These are phyloP conservation scores for Yamadazyma blattariae DNA, from an alignment of 1,139 yeast species.

Conservation along the genomic window DNA sequence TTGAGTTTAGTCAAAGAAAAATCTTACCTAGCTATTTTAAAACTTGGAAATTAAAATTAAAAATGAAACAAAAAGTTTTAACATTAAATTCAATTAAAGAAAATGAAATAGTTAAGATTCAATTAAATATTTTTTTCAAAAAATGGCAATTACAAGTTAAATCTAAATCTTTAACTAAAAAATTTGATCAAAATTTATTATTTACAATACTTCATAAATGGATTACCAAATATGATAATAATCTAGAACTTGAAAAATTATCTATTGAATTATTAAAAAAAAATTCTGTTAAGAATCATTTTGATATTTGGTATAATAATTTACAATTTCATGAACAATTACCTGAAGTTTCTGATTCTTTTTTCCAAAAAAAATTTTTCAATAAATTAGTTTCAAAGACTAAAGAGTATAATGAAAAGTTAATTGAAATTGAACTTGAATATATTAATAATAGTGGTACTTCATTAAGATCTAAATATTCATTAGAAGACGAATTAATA, in stretches of 20 bases:
- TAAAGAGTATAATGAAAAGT: neutral
- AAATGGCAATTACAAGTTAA: slow-evolving; percentile 3
- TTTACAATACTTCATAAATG: neutral
- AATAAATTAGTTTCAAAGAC: slow-evolving; percentile 4
- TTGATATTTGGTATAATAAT: slow-evolving; percentile 4
- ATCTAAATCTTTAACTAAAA: neutral
- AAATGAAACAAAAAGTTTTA: neutral
- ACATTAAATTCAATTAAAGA: neutral
- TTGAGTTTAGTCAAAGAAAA: slow-evolving; percentile 9
- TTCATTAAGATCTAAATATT: slow-evolving; percentile 1
- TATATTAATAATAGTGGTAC: neutral
- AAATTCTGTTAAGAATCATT: neutral
- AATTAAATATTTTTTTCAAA: slow-evolving; percentile 1
- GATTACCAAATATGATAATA: neutral
- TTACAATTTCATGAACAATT: slow-evolving; percentile 4
- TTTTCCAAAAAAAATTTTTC: slow-evolving; percentile 8
- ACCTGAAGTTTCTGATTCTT: slow-evolving; percentile 8
- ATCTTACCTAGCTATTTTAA: slow-evolving; percentile 8
- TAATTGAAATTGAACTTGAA: neutral
- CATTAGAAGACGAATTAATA: slow-evolving; percentile 5
- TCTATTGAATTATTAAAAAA: neutral
- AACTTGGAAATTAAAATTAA: slow-evolving; percentile 15
- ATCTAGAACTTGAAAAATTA: neutral
- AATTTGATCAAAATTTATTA: slow-evolving; percentile 1
- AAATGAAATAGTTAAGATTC: neutral